Conservation (phyloP, 371 early-diverging fungal genomes). For the Mortierella sp. region DNA sequence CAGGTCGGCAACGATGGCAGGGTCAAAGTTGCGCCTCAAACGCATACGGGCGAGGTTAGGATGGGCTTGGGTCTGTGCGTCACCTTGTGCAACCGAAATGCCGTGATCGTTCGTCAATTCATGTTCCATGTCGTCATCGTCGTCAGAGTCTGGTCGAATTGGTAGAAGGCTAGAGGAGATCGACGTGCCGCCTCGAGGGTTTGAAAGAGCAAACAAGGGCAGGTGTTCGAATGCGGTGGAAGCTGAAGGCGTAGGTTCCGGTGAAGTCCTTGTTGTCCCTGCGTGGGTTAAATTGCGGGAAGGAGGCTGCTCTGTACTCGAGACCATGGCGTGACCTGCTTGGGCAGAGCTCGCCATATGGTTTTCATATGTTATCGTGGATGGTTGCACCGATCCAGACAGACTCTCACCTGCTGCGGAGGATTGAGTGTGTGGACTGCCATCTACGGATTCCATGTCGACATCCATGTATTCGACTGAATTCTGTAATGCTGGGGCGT, state of each 20-base stretch:
- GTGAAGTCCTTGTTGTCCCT: constrained; percentile 7
- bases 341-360: constrained; percentile 4
- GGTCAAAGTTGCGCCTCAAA: constrained; percentile 9
- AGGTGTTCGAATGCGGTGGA: constrained; percentile 13
- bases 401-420: constrained; percentile 1
- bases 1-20: constrained; percentile 28
- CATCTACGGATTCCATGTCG: constrained; percentile 28
- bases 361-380: neutral
- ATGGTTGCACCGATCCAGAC: no score
- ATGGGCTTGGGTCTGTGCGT: neutral
- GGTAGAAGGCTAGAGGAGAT: constrained; percentile 48
- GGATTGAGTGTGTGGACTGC: constrained; percentile 8
- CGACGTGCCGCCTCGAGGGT: constrained; percentile 44
- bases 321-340: constrained; percentile 2
- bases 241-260: constrained; percentile 7
- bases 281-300: neutral
- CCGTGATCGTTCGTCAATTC: constrained; percentile 13
- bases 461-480: constrained; percentile 36
- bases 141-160: constrained; percentile 51
- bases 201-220: constrained; percentile 18
- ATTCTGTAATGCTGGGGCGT: neutral
- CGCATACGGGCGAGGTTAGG: neutral
- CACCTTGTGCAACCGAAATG: neutral
- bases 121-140: constrained; percentile 31
- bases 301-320: constrained; percentile 3